Evolutionary conservation across 768 basidiomycete genomes (phyloP), one percentile per base, ranked within the genome.

Genomic region (Chalciporus chontae): DNA sequence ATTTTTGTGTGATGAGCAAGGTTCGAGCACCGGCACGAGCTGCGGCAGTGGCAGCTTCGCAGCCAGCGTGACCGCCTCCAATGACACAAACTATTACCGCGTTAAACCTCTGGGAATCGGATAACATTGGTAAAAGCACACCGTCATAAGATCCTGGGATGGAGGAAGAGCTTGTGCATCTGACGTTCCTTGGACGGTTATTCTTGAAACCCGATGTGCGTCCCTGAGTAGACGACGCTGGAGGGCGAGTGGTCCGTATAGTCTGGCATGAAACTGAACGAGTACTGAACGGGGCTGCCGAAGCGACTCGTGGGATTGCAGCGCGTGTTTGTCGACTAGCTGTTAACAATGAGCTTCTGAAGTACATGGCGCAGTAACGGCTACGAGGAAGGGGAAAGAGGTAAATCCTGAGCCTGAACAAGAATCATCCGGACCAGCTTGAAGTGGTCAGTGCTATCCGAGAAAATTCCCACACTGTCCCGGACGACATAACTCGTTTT

Each of bases 31-130:
- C 91, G 0, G 85, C 80, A 40, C 93, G 76, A 1, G 93, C 91
- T 14, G 92, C 78, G 3, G 86, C 93, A 5, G 91, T 81, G 0
- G 93, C 92, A 1, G 93, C 93, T 64, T 95, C 93, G 59, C 90
- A 92, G 1, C 93, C 93, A 26, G 93, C 93, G 72, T 95, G 93
- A 4, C 93, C 93, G 4, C 87, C 93, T 23, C 93, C 93, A 57
- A 95, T 90, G 26, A 95, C 77, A 58, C 90, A 90, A 0, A 93
- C 90, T 80, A 18, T 18, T 72, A 71, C 8, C 71, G 54, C 15
- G 65, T 76, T 43, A 70, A 71, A 55, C 74, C 77, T 8, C 73
- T 71, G 48, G 24, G 32, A 5, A 50, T n/a, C 8, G 53, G 24
- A 51, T 11, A 11, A n/a, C 36, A 40, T 23, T 17, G 8, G 40